Evolutionary conservation across 2,329 filamentous ascomycete species (phyloP), one percentile per base, ranked within the genome.

Genomic region (Bipolaris victoriae): DNA sequence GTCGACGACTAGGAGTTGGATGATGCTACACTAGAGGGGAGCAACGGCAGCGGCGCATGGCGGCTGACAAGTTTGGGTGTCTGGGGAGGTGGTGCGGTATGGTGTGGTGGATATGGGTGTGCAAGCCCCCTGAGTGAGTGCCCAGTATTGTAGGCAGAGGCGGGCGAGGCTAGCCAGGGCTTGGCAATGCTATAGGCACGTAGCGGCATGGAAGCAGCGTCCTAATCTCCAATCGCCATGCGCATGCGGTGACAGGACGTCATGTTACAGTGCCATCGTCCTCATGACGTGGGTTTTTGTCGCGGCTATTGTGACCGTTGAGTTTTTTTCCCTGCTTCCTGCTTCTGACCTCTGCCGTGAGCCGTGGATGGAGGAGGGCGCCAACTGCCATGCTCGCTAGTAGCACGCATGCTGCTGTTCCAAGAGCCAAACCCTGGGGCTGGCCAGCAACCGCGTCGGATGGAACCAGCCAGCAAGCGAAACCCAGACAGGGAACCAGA

Each of bases 171-270:
- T 49, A 50, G 51, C 35, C 18, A 44, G 26, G 26, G 43, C 61
- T 64, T 61, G 61, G 57, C 52, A 60, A 53, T 57, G 52, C 51
- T 54, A 50, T 26, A 51, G 35, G 60, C 51, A 53, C 36, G 47
- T 48, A 55, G 55, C 62, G 51, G 62, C 62, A 57, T 37, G 41
- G 53, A 57, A 49, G 57, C 55, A 50, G 56, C 40, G 51, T 60
- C 55, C 48, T 48, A 55, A 54, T 49, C 45, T 55, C 54, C 57
- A 61, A 57, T 57, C 60, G 56, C 50, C 15, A 31, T 26, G 40
- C 36, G 15, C 49, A 16, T 7, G 33, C 44, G 6, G 24, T 43
- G 40, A 43, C 11, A 13, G n/a, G 20, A 15, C 20, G 7, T 43
- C 20, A 43, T n/a, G 40, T 24, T 16, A 43, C 11, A 26, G 20